A percentile compares a stretch with the other conserved stretches of the same genome.
Conservation (phyloP, 1,284 basidiomycete species). For the Leccinum fuscescens region DNA sequence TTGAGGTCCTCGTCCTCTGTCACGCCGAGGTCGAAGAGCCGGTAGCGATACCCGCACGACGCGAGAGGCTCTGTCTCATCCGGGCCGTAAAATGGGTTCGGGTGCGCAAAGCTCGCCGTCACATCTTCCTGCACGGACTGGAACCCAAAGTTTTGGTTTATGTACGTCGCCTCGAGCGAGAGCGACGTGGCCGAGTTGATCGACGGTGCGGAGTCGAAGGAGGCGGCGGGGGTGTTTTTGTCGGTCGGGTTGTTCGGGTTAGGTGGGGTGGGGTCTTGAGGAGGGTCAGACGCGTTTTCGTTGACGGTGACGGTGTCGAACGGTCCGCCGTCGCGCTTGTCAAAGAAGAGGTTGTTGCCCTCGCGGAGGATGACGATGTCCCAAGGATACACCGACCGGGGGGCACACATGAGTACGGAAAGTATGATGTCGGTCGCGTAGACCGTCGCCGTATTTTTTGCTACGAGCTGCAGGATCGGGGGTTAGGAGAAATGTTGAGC, state of each 20-base stretch:
- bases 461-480: slow-evolving; percentile 56
- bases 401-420: slow-evolving; percentile 93
- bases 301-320: slow-evolving; percentile 99
- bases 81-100: slow-evolving; percentile 95
- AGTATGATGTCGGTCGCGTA: slow-evolving; percentile 97
- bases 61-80: slow-evolving; percentile 95
- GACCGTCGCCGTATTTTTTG: slow-evolving; percentile 78
- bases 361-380: slow-evolving; percentile 95
- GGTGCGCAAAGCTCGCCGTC: slow-evolving; percentile 72
- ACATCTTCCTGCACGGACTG: slow-evolving; percentile 84
- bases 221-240: slow-evolving; percentile 51
- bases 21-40: slow-evolving; percentile 91
- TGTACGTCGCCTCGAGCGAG: slow-evolving; percentile 96
- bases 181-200: slow-evolving; percentile 95
- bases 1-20: slow-evolving; percentile 89
- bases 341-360: slow-evolving; percentile 92
- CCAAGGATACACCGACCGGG: slow-evolving; percentile 97
- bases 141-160: slow-evolving; percentile 99
- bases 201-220: slow-evolving; percentile 60
- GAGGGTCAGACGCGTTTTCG: slow-evolving; percentile 96
- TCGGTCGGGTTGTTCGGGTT: slow-evolving; percentile 75
- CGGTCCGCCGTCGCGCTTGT: slow-evolving; percentile 97
- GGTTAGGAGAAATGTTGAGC: not conserved
- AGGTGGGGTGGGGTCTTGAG: slow-evolving; percentile 78
- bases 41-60: slow-evolving; percentile 94